These are phyloP conservation scores for Candolleomyces efflorescens DNA, from an alignment of 768 basidiomycete genomes.

Conservation along the genomic window DNA sequence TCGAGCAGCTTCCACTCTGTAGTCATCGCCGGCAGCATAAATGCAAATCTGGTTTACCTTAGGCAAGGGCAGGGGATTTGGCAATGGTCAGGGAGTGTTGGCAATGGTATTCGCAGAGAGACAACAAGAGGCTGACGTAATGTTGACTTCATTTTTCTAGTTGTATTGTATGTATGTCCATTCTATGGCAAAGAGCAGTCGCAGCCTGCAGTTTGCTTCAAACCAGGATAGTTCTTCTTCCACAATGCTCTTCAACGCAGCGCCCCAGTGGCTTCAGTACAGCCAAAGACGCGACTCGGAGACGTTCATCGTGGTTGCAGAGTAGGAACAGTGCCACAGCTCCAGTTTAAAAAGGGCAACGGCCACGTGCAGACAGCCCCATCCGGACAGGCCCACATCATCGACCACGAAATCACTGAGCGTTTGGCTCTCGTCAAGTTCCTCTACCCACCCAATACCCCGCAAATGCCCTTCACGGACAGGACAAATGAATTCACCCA, in stretches of 20 bases:
- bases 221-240: conserved; percentile 53
- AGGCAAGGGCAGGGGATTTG: background rate
- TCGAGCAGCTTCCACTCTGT: conserved; percentile 91
- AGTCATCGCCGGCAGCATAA: conserved; percentile 54
- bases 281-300: conserved; percentile 9
- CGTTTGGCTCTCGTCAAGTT: background rate
- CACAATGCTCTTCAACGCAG: conserved; percentile 17
- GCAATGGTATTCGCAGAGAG: background rate
- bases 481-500: conserved; percentile 62
- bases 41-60: background rate
- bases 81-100: background rate
- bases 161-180: conserved; percentile 8
- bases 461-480: conserved; percentile 51
- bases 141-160: background rate
- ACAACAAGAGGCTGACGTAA: background rate
- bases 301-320: conserved; percentile 19
- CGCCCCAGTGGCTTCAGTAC: conserved; percentile 7
- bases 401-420: conserved; percentile 5
- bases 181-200: conserved; percentile 64
- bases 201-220: conserved; percentile 59
- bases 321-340: background rate
- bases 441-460: conserved; percentile 1
- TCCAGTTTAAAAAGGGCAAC: background rate
- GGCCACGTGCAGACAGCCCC: background rate
- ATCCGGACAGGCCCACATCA: conserved; percentile 3